Evolutionary conservation across 306 rosid genomes (phyloP).

Genomic region (Rosa lucieae): DNA sequence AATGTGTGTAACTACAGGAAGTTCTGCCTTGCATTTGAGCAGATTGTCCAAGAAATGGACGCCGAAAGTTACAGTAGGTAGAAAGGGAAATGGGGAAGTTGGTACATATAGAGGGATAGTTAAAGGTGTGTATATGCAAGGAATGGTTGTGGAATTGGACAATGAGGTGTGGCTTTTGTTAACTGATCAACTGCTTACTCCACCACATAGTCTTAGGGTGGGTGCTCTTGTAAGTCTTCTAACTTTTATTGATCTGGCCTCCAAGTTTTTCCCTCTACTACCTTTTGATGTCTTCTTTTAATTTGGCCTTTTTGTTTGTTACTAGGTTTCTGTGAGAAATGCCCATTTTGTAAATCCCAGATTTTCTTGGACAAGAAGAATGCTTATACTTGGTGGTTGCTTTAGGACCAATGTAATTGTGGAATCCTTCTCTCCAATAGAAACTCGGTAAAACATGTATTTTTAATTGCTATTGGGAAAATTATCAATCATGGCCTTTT

Average conservation of each 20-base stretch:
- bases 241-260: slow-evolving; percentile 1
- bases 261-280: not conserved
- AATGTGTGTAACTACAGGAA: slow-evolving; percentile 66
- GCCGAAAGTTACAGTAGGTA: slow-evolving; percentile 17
- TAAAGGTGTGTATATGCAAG: slow-evolving; percentile 72
- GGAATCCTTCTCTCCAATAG: slow-evolving; percentile 75
- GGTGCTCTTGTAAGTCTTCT: slow-evolving; percentile 74
- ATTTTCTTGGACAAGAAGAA: slow-evolving; percentile 75
- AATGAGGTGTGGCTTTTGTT: slow-evolving; percentile 85
- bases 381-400: slow-evolving; percentile 85
- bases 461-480: slow-evolving; percentile 15
- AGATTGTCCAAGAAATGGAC: slow-evolving; percentile 29
- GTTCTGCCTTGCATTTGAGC: slow-evolving; percentile 43
- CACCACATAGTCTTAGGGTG: slow-evolving; percentile 73
- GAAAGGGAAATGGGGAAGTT: slow-evolving; percentile 59
- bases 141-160: slow-evolving; percentile 90
- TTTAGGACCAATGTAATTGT: slow-evolving; percentile 68
- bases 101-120: slow-evolving; percentile 68
- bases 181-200: slow-evolving; percentile 54
- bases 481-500: slow-evolving; percentile 12
- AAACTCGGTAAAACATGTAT: slow-evolving; percentile 52
- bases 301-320: not conserved
- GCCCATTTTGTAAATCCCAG: slow-evolving; percentile 75
- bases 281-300: not conserved
- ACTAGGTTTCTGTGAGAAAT: slow-evolving; percentile 73